These are phyloP conservation scores for Nepenthes gracilis DNA, from an alignment of 148 eudicot genomes.

Conservation along the genomic window DNA sequence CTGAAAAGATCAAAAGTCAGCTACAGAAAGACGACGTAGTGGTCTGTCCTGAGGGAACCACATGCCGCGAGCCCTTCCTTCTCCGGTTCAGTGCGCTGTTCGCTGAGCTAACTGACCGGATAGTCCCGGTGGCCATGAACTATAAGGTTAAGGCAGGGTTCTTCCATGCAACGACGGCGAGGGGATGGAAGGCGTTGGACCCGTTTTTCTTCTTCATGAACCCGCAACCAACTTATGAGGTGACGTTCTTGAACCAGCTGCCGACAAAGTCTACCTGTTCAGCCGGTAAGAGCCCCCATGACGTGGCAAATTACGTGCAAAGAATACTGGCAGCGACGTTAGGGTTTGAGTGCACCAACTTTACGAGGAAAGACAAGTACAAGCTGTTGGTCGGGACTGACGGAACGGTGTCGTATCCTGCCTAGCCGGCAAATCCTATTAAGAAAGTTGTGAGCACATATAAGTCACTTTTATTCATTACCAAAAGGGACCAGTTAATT, in stretches of 20 bases:
- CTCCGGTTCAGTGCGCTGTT: conserved; percentile 73
- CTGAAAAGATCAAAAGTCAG: conserved; percentile 37
- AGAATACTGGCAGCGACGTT: conserved; percentile 74
- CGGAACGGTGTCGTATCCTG: conserved; percentile 41
- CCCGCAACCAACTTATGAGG: conserved; percentile 82
- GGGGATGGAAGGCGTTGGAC: conserved; percentile 87
- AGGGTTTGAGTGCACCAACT: conserved; percentile 83
- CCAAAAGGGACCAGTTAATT: no score
- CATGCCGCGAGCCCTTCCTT: conserved; percentile 81
- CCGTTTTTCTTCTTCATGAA: conserved; percentile 92
- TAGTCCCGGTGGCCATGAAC: conserved; percentile 89
- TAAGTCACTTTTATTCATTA: conserved; percentile 27
- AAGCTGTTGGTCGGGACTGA: conserved; percentile 79
- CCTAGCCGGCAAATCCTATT: conserved; percentile 4
- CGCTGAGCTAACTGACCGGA: conserved; percentile 70
- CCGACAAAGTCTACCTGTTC: conserved; percentile 85
- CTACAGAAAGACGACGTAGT: conserved; percentile 57
- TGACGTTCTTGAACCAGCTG: conserved; percentile 73
- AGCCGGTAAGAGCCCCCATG: conserved; percentile 80
- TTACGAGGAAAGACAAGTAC: conserved; percentile 81
- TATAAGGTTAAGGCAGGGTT: conserved; percentile 75
- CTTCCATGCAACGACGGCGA: conserved; percentile 83
- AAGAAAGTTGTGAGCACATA: conserved; percentile 23
- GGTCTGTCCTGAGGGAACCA: conserved; percentile 90
- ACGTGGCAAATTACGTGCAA: conserved; percentile 85